phyloP scores from a whole-genome alignment of 805 yeast species.

The Ascoidea tarda region DNA sequence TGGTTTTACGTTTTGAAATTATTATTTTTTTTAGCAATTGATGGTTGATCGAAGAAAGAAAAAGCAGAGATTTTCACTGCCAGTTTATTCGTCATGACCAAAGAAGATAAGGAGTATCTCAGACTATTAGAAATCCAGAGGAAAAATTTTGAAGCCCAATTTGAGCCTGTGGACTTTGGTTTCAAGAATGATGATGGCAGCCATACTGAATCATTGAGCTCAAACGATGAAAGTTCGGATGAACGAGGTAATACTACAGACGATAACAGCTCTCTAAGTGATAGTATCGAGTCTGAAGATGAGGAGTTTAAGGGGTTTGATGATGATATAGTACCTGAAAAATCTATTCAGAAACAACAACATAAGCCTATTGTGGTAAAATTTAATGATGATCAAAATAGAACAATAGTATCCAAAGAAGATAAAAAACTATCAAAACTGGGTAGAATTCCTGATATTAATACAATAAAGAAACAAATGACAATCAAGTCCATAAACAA shows the following conservation, averaged over 20 bases:
- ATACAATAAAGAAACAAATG: constrained; percentile 17
- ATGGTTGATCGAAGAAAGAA: too few relatives aligned
- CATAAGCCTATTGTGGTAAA: constrained; percentile 26
- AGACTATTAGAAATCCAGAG: constrained; percentile 36
- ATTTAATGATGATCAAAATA: constrained; percentile 3
- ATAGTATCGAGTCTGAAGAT: constrained; percentile 4
- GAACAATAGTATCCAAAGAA: constrained; percentile 19
- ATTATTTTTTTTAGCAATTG: too few relatives aligned
- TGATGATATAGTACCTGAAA: constrained; percentile 14
- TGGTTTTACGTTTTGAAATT: too few relatives aligned
- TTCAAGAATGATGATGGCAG: background rate
- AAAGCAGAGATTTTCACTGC: too few relatives aligned
- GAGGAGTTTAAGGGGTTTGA: constrained; percentile 15
- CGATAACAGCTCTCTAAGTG: constrained; percentile 1
- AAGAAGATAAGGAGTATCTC: constrained; percentile 1
- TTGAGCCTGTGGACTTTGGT: constrained; percentile 18
- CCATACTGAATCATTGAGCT: constrained; percentile 1
- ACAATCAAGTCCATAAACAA: constrained; percentile 21
- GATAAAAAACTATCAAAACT: constrained; percentile 40
- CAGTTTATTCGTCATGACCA: background rate
- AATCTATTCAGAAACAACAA: constrained; percentile 3
- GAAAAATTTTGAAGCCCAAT: constrained; percentile 46
- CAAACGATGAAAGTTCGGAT: constrained; percentile 1
- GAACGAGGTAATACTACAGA: constrained; percentile 1
- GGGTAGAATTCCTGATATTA: constrained; percentile 45